Evolutionary conservation across 768 basidiomycete species (phyloP).

Genomic region (Porphyrellus cyaneotinctus): DNA sequence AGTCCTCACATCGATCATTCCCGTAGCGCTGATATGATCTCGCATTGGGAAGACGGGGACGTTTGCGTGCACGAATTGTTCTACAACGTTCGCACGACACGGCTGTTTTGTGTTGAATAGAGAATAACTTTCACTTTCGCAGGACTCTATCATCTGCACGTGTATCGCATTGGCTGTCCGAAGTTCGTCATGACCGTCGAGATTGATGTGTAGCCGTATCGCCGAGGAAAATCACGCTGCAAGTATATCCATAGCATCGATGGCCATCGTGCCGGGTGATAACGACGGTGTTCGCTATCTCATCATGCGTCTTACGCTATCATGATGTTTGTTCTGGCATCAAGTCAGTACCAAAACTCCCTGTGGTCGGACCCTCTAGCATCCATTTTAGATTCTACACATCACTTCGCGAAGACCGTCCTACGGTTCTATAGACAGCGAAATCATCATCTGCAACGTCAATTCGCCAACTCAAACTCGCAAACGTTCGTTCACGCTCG

Average conservation of each 20-base stretch:
- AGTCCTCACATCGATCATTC: slow-evolving; percentile 1
- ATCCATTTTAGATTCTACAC: slow-evolving; percentile 22
- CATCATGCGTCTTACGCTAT: slow-evolving; percentile 1
- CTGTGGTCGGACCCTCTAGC: slow-evolving; percentile 12
- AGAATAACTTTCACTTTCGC: slow-evolving; percentile 13
- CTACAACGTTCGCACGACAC: slow-evolving; percentile 56
- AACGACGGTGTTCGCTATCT: slow-evolving; percentile 15
- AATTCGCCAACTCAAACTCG: slow-evolving; percentile 11
- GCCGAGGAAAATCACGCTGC: slow-evolving; percentile 16
- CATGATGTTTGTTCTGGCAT: slow-evolving; percentile 20
- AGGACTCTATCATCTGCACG: slow-evolving; percentile 72
- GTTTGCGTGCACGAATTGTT: slow-evolving; percentile 74
- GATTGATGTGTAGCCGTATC: slow-evolving; percentile 22
- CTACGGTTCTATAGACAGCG: slow-evolving; percentile 7
- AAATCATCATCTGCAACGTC: slow-evolving; percentile 8
- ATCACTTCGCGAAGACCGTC: slow-evolving; percentile 25
- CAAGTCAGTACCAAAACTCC: slow-evolving; percentile 12
- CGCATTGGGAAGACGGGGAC: slow-evolving; percentile 88
- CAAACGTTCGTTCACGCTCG: neutral
- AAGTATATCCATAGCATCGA: slow-evolving; percentile 19
- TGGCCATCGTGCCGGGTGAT: slow-evolving; percentile 16
- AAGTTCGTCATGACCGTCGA: slow-evolving; percentile 33
- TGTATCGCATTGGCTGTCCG: slow-evolving; percentile 61
- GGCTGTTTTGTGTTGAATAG: slow-evolving; percentile 6
- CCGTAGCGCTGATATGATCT: slow-evolving; percentile 70